phyloP scores from a whole-genome alignment of 2,329 filamentous ascomycete genomes.

The Orbilia blumenaviensis region DNA sequence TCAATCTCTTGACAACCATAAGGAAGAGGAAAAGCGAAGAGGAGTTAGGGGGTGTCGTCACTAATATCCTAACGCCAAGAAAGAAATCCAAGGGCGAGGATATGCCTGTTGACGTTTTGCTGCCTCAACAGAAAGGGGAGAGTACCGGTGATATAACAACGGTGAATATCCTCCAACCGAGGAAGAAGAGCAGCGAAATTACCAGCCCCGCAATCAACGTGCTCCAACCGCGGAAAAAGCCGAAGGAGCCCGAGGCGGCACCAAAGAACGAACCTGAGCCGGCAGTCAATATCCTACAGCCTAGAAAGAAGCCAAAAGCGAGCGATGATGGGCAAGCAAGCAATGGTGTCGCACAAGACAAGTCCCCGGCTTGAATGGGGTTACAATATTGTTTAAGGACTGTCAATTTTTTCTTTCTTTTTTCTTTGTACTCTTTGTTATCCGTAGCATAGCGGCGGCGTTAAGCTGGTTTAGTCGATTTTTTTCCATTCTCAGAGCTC shows the following conservation, averaged over 20 bases:
- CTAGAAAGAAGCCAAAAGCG: conserved; percentile 26
- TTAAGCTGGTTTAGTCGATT: neutral
- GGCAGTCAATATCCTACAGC: conserved; percentile 35
- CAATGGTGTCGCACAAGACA: neutral
- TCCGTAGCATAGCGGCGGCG: neutral
- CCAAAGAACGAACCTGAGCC: conserved; percentile 10
- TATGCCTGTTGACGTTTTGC: neutral
- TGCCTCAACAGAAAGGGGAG: conserved; percentile 18
- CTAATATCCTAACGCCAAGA: conserved; percentile 12
- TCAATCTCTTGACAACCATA: conserved; percentile 26
- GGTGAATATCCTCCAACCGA: conserved; percentile 9
- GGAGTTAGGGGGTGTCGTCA: neutral
- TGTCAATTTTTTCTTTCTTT: neutral
- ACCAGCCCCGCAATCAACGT: conserved; percentile 5
- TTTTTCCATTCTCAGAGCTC: neutral
- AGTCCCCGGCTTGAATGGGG: neutral
- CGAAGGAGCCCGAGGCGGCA: conserved; percentile 4
- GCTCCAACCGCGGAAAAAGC: conserved; percentile 28
- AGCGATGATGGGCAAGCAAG: neutral
- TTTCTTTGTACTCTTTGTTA: neutral
- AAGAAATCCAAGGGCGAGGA: conserved; percentile 37
- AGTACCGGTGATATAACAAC: neutral
- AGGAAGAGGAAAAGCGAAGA: conserved; percentile 18
- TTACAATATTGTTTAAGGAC: too few species aligned
- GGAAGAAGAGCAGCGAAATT: neutral